Evolutionary conservation across 2,329 filamentous ascomycete genomes (phyloP).

Genomic region (Amylocarpus encephaloides): DNA sequence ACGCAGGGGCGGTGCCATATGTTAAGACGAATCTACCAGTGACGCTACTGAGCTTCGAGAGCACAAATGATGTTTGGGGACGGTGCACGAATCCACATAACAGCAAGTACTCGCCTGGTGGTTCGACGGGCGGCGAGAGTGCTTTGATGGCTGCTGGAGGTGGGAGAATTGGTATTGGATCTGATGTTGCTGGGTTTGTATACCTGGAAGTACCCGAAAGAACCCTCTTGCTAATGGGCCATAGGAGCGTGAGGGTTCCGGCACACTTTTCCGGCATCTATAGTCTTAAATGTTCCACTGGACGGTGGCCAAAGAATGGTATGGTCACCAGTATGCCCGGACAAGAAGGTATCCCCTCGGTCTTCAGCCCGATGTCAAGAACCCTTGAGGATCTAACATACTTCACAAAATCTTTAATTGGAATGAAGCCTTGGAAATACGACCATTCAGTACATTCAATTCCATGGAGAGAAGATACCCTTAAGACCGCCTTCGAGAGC

Average conservation of each 20-base stretch:
- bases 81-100: slow-evolving; percentile 78
- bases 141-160: slow-evolving; percentile 74
- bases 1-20: slow-evolving; percentile 83
- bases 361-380: slow-evolving; percentile 88
- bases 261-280: slow-evolving; percentile 90
- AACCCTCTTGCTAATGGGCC: not conserved
- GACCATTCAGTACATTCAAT: slow-evolving; percentile 81
- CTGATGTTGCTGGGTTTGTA: slow-evolving; percentile 31
- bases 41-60: slow-evolving; percentile 44
- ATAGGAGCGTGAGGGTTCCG: slow-evolving; percentile 80
- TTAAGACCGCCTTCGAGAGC: slow-evolving; percentile 53
- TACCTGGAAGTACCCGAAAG: not conserved
- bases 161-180: slow-evolving; percentile 82
- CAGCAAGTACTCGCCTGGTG: slow-evolving; percentile 76
- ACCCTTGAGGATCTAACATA: slow-evolving; percentile 78
- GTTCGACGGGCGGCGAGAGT: slow-evolving; percentile 66
- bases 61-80: slow-evolving; percentile 67
- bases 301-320: slow-evolving; percentile 82
- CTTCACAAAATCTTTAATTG: slow-evolving; percentile 71
- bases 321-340: slow-evolving; percentile 85
- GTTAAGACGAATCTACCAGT: slow-evolving; percentile 89
- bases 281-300: slow-evolving; percentile 77
- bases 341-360: slow-evolving; percentile 81
- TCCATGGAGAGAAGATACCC: slow-evolving; percentile 62
- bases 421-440: slow-evolving; percentile 83